Evolutionary conservation across 257 asterid genomes (phyloP).

Genomic region (Capsicum baccatum): DNA sequence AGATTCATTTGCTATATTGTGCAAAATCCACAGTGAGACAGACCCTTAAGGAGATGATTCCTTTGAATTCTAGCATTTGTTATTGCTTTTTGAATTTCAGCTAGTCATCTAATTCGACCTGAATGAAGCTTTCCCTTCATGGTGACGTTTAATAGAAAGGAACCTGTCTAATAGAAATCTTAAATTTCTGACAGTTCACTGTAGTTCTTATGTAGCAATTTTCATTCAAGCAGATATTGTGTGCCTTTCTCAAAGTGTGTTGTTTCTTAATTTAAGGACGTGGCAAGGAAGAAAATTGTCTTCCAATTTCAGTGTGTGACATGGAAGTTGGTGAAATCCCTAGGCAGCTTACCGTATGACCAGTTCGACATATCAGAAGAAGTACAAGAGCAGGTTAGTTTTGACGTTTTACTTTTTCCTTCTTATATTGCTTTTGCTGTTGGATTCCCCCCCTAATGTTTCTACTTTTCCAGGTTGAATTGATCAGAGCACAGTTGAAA

Average conservation of each 20-base stretch:
- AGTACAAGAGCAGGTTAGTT: conserved; percentile 85
- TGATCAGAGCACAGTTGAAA: conserved; percentile 72
- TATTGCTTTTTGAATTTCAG: too few relatives aligned
- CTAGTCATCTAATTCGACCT: too few relatives aligned
- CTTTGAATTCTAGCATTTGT: too few relatives aligned
- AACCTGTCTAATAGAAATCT: neutral
- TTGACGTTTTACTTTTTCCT: conserved; percentile 33
- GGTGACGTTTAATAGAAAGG: neutral
- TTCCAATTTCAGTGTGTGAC: conserved; percentile 94
- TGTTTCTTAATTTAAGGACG: conserved; percentile 59
- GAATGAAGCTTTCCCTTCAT: too few relatives aligned
- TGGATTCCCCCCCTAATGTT: conserved; percentile 22
- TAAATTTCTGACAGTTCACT: neutral
- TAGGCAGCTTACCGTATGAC: conserved; percentile 63
- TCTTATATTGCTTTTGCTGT: neutral
- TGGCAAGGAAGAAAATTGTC: conserved; percentile 58
- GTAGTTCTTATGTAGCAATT: neutral
- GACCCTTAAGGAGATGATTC: neutral
- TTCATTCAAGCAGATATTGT: neutral
- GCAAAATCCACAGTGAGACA: neutral
- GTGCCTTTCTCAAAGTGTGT: conserved; percentile 37
- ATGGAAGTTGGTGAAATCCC: conserved; percentile 80
- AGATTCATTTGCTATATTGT: neutral
- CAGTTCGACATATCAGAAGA: conserved; percentile 88
- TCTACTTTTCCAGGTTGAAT: conserved; percentile 58